A percentile compares a stretch with the other conserved stretches of the same genome.
phyloP scores from a whole-genome alignment of 768 basidiomycete species.

The Suillus paluster region DNA sequence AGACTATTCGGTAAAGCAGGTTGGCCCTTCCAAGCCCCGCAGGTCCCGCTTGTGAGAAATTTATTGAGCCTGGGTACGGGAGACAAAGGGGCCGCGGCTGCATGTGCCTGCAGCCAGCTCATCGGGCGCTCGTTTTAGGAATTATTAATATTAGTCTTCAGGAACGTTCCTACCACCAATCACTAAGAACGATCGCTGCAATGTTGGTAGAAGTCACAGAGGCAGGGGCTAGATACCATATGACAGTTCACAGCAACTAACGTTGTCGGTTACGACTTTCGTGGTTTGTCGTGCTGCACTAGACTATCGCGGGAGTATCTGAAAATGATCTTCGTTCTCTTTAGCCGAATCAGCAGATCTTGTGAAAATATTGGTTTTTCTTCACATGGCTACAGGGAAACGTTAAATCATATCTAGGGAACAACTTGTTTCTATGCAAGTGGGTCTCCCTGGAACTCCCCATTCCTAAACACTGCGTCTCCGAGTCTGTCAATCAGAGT shows the following conservation, averaged over 20 bases:
- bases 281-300: background rate
- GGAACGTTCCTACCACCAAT: background rate
- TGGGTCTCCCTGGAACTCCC: constrained; percentile 12
- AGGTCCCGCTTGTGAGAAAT: background rate
- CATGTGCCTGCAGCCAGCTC: background rate
- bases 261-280: background rate
- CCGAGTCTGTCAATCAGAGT: constrained; percentile 26
- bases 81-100: too few relatives aligned
- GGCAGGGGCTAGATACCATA: background rate
- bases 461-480: constrained; percentile 11
- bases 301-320: too few relatives aligned
- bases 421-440: constrained; percentile 7
- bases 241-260: background rate
- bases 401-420: constrained; percentile 9
- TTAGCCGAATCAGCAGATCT: background rate
- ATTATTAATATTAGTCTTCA: background rate
- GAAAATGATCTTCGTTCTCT: background rate
- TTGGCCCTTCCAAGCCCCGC: background rate
- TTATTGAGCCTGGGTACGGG: background rate
- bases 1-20: background rate
- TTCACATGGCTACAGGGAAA: constrained; percentile 21
- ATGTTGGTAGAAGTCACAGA: background rate
- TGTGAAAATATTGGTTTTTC: constrained; percentile 1
- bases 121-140: background rate
- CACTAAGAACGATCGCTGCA: background rate